Evolutionary conservation across 495 filamentous ascomycete genomes (phyloP), one percentile per base, ranked within the genome.

Genomic region (Xylaria telfairii): DNA sequence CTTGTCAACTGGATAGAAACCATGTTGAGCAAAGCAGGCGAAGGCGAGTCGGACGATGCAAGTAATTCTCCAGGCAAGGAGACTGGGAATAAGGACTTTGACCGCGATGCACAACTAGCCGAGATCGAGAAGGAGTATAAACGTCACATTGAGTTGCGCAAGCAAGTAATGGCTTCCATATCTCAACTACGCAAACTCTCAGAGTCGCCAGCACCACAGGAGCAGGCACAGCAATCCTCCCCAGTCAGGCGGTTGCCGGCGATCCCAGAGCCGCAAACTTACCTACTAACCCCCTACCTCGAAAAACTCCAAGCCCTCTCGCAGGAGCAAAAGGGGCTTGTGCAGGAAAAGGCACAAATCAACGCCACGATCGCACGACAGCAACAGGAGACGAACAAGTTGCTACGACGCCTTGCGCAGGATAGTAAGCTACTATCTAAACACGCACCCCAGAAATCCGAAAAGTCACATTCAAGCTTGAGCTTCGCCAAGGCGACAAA

Each of bases 1-100:
- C 80, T 93, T 65, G 90, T 93, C 47, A 84, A 85, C 72, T 93
- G 91, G 91, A 90, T 93, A 28, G 91, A 93, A 76, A 81, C 84
- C 15, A 90, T 91, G 70, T 80, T 93, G 9, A 81, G 83, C 37
- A 87, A 83, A 65, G 87, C 87, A 59, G 81, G 76, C 12, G 76
- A 79, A 51, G 78, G 84, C 39, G 81, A 84, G 59, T 79, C 83
- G 30, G 66, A 64, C 80, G 26, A 73, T 68, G 70, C 70, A 72
- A 76, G 77, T 53, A 82, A 81, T 65, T 82, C 80, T 3, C 78
- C 82, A 61, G 80, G 74, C 51, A 82, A 81, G 34, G 75, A 81
- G 73, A 64, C 72, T 17, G 80, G 83, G 24, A 67, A 83, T 30
- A 81, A 81, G 49, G 83, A 85, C 70, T 78, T 80, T 28, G 82